phyloP scores from a whole-genome alignment of 2,329 filamentous ascomycete genomes.

The Colletotrichum magnum region DNA sequence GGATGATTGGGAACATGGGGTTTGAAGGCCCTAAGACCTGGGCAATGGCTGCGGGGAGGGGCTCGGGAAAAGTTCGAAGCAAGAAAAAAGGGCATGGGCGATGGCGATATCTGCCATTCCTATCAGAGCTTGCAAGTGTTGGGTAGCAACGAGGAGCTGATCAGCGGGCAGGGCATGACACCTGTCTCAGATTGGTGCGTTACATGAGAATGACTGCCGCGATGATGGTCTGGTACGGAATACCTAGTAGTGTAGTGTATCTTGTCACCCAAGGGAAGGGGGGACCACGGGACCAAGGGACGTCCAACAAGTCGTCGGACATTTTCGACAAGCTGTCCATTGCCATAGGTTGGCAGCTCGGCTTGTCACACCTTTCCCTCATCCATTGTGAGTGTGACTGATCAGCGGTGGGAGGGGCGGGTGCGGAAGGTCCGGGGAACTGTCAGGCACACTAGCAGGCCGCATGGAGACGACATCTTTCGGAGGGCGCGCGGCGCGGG shows the following conservation, averaged over 20 bases:
- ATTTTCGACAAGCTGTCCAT: neutral
- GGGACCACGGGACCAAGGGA: too few relatives aligned
- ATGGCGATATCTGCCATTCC: constrained; percentile 32
- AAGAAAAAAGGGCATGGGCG: constrained; percentile 18
- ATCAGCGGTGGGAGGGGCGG: constrained; percentile 14
- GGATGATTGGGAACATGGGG: neutral
- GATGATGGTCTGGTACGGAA: too few relatives aligned
- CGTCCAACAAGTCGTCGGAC: neutral
- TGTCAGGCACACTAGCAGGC: neutral
- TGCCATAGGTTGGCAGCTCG: neutral
- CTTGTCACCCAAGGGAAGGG: too few relatives aligned
- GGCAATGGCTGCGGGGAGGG: neutral
- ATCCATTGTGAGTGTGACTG: neutral
- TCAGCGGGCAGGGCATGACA: constrained; percentile 15
- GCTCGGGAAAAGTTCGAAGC: neutral
- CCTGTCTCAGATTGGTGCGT: constrained; percentile 30
- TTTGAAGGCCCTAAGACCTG: neutral
- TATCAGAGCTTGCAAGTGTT: constrained; percentile 3
- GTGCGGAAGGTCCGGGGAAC: constrained; percentile 13
- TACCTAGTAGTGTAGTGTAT: too few relatives aligned
- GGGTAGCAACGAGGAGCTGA: constrained; percentile 7
- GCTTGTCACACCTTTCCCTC: constrained; percentile 4
- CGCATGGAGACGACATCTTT: neutral
- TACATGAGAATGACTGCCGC: constrained; percentile 25
- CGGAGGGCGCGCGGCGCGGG: constrained; percentile 32